phyloP scores from a whole-genome alignment of 768 basidiomycete species.

The Russula sp. region DNA sequence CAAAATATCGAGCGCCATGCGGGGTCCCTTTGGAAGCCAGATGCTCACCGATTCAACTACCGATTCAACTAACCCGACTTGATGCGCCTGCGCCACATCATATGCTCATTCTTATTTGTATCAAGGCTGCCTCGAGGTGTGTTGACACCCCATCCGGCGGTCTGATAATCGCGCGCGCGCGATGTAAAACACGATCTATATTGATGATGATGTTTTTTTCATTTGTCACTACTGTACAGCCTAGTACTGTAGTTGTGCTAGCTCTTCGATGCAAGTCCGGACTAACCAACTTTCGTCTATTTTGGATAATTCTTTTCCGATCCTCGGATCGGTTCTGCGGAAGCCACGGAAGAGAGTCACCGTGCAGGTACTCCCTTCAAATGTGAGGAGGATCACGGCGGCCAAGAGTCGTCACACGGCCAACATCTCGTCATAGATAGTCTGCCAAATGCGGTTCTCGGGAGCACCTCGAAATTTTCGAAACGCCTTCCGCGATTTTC shows the following conservation, averaged over 20 bases:
- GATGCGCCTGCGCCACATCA: conserved; percentile 27
- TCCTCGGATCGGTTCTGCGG: conserved; percentile 17
- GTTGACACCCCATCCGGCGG: background rate
- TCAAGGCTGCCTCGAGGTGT: conserved; percentile 7
- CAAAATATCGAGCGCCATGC: conserved; percentile 3
- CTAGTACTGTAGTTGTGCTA: background rate
- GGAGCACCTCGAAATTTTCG: background rate
- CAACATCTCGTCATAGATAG: background rate
- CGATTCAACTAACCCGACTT: background rate
- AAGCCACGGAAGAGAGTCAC: conserved; percentile 16
- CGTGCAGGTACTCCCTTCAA: background rate
- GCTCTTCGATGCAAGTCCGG: background rate
- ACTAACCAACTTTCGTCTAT: conserved; percentile 2
- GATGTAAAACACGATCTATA: background rate
- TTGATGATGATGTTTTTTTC: too few relatives aligned
- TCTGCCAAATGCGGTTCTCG: background rate
- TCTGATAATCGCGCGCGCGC: background rate
- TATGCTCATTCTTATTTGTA: conserved; percentile 14
- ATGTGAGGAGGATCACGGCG: conserved; percentile 14
- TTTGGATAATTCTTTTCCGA: conserved; percentile 19
- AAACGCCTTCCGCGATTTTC: conserved; percentile 17
- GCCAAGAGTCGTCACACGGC: conserved; percentile 2
- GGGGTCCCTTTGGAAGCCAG: conserved; percentile 22
- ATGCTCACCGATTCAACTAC: conserved; percentile 1
- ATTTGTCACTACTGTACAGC: too few relatives aligned